A percentile compares a stretch with the other conserved stretches of the same genome.
phyloP scores from a whole-genome alignment of 257 asterid species.

The Dorcoceras hygrometricum region DNA sequence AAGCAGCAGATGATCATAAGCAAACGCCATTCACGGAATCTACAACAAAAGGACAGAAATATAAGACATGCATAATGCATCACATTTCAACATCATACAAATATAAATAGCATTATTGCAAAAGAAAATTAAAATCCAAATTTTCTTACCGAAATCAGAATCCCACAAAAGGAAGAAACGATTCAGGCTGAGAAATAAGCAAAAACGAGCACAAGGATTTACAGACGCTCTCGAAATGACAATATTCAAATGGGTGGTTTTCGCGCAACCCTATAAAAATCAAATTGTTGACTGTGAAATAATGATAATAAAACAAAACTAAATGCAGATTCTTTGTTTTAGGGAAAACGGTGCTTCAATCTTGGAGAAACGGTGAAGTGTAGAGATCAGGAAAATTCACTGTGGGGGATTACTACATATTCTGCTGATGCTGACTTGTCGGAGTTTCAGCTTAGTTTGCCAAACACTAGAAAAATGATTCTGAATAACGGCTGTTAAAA shows the following conservation, averaged over 20 bases:
- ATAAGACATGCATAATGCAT: constrained; percentile 14
- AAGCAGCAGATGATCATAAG: constrained; percentile 15
- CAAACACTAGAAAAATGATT: too few species aligned
- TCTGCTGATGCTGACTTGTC: too few species aligned
- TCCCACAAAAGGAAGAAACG: neutral
- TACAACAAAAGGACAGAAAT: neutral
- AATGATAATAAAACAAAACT: too few species aligned
- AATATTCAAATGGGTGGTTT: neutral
- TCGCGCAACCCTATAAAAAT: neutral
- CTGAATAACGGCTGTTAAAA: too few species aligned
- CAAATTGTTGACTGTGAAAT: neutral
- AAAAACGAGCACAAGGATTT: neutral
- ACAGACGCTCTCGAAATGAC: neutral
- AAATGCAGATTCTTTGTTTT: too few species aligned
- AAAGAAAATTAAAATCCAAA: neutral
- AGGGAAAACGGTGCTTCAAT: neutral
- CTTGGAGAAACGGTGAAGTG: neutral
- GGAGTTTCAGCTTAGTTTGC: too few species aligned
- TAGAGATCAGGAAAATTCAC: too few species aligned
- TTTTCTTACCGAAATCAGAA: neutral
- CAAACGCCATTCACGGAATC: constrained; percentile 16
- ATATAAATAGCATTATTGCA: constrained; percentile 4
- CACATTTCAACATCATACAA: neutral
- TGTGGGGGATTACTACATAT: neutral
- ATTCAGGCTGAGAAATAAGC: neutral